Conservation (phyloP, 306 rosid species). For the Pyrus communis region DNA sequence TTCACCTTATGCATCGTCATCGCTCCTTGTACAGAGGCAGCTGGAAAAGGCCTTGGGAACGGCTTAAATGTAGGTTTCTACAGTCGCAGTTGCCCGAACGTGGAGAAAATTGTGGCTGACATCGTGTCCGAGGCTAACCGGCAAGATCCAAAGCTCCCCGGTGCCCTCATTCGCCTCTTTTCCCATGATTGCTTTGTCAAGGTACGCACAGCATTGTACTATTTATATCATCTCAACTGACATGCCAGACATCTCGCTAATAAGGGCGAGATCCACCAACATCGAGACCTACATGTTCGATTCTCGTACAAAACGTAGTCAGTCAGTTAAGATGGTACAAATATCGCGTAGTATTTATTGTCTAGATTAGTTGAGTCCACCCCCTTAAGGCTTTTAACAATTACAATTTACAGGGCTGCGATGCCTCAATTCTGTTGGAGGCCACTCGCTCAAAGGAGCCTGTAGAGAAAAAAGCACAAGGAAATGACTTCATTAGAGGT, state of each 20-base stretch:
- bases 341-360: too few species aligned
- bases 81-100: conserved; percentile 28
- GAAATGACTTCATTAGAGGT: conserved; percentile 41
- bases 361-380: too few species aligned
- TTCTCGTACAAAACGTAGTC: neutral
- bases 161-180: conserved; percentile 42
- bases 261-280: too few species aligned
- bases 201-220: conserved; percentile 16
- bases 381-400: neutral
- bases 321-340: neutral
- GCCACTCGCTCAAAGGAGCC: conserved; percentile 10
- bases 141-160: conserved; percentile 21
- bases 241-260: too few species aligned
- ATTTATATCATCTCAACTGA: neutral
- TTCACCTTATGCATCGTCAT: neutral
- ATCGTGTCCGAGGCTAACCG: neutral
- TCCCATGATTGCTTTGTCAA: conserved; percentile 76
- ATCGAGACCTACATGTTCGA: too few species aligned
- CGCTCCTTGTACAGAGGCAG: conserved; percentile 2
- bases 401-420: conserved; percentile 56
- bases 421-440: conserved; percentile 67
- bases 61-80: conserved; percentile 33
- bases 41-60: neutral
- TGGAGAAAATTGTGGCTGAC: conserved; percentile 28
- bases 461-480: conserved; percentile 40